phyloP scores from a whole-genome alignment of 2,329 filamentous ascomycete genomes.

The Blastomyces gilchristii region DNA sequence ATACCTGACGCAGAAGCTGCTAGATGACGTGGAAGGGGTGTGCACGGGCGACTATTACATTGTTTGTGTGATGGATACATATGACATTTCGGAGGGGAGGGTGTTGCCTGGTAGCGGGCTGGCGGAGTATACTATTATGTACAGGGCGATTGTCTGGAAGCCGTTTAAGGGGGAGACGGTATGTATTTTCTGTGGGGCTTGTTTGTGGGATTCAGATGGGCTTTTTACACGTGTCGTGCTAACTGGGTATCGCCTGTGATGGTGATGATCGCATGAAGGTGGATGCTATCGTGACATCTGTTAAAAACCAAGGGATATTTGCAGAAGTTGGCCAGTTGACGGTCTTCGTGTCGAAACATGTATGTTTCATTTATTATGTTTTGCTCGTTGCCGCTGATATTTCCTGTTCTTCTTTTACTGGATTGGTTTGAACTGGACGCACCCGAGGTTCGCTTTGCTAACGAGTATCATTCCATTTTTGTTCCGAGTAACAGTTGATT shows the following conservation, averaged over 20 bases:
- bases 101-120: constrained; percentile 85
- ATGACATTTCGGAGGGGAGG: constrained; percentile 85
- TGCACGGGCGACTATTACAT: constrained; percentile 96
- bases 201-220: not conserved
- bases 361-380: constrained; percentile 40
- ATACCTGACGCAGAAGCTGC: constrained; percentile 76
- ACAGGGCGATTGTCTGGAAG: constrained; percentile 92
- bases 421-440: not conserved
- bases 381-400: not conserved
- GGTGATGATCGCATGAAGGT: constrained; percentile 48
- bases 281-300: constrained; percentile 83
- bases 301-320: constrained; percentile 81
- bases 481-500: constrained; percentile 55
- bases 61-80: constrained; percentile 93
- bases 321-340: constrained; percentile 40
- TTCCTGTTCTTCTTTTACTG: not conserved
- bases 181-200: constrained; percentile 31
- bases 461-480: constrained; percentile 5
- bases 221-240: not conserved
- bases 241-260: constrained; percentile 17
- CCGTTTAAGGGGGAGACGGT: constrained; percentile 98
- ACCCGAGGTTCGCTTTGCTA: not conserved
- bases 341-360: constrained; percentile 53
- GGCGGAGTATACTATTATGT: constrained; percentile 89
- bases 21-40: constrained; percentile 88